phyloP scores from a whole-genome alignment of 441 rosid species.

The Arabidopsis hybrid region DNA sequence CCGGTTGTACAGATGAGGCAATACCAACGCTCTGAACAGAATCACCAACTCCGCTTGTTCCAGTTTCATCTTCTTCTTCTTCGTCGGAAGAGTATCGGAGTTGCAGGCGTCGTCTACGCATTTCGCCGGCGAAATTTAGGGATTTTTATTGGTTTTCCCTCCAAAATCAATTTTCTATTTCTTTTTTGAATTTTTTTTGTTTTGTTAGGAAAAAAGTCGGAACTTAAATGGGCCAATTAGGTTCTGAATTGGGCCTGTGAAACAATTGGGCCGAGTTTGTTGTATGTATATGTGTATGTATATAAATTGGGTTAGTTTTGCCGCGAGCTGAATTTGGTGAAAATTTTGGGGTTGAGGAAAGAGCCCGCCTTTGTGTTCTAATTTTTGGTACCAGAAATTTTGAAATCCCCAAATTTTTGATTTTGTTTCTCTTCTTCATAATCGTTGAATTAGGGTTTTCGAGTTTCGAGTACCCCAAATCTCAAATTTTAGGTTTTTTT shows the following conservation, averaged over 20 bases:
- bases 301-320: conserved; percentile 38
- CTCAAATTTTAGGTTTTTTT: conserved; percentile 18
- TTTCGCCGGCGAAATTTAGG: conserved; percentile 42
- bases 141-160: conserved; percentile 30
- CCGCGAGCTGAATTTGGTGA: conserved; percentile 43
- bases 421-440: conserved; percentile 30
- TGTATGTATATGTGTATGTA: conserved; percentile 13
- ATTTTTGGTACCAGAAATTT: conserved; percentile 46
- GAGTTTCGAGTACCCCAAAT: background rate
- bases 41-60: conserved; percentile 23
- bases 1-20: conserved; percentile 38
- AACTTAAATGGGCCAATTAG: background rate
- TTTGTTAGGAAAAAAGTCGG: background rate
- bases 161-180: conserved; percentile 28
- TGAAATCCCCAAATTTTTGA: conserved; percentile 49
- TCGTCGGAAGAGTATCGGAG: conserved; percentile 60
- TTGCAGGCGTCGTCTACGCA: conserved; percentile 71
- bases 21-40: conserved; percentile 23
- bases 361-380: conserved; percentile 50
- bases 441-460: conserved; percentile 35
- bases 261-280: conserved; percentile 19
- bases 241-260: background rate
- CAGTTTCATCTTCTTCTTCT: conserved; percentile 52
- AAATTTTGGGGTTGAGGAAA: conserved; percentile 14
- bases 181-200: background rate